Evolutionary conservation across 345 rosid genomes (phyloP), one percentile per base, ranked within the genome.

Genomic region (Erucastrum elatum): DNA sequence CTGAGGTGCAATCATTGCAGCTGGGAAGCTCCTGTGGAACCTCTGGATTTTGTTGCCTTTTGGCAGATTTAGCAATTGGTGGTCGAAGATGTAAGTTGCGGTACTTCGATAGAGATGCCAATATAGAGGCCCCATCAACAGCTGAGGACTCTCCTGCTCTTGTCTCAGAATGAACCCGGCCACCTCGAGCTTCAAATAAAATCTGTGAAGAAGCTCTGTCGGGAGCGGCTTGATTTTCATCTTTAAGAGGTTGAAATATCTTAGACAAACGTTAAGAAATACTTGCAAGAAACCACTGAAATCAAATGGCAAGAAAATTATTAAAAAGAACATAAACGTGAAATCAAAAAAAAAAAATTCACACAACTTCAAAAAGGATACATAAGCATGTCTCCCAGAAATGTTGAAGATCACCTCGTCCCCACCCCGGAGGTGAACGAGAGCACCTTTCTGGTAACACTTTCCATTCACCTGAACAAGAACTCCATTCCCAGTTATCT

Each of bases 91-190:
- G 84, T 66, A 88, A 79, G 69, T 88, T 85, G 26, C 75, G 89
- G 73, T 81, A 70, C 82, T 87, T 86, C 13, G 97, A 89, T 72
- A 94, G 83, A 78, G 96, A 94, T 49, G 98, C 94, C 81, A 93
- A 85, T 83, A 93, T 91, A 34, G 98, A 90, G 63, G 96, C 98
- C 70, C 97, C 97, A 33, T 92, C 87, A 85, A 84, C 91, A 84
- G 91, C 90, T 60, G 97, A 90, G 21, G 97, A 84, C 68, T 89
- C 98, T 71, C 97, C 90, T 31, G 99, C 78, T 80, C 92, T 88
- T 70, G 97, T 81, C 86, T 92, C 98, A 13, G 87, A 73, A 78
- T 88, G 94, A 71, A 93, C 85, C 59, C 90, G 86, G 76, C 87
- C 81, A 77, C 85, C 83, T 41, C 84, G 97, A 64, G 94, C 85